Base-by-base conservation (phyloP, 1,284 basidiomycete species). In the Fomitopsis schrenkii region DNA sequence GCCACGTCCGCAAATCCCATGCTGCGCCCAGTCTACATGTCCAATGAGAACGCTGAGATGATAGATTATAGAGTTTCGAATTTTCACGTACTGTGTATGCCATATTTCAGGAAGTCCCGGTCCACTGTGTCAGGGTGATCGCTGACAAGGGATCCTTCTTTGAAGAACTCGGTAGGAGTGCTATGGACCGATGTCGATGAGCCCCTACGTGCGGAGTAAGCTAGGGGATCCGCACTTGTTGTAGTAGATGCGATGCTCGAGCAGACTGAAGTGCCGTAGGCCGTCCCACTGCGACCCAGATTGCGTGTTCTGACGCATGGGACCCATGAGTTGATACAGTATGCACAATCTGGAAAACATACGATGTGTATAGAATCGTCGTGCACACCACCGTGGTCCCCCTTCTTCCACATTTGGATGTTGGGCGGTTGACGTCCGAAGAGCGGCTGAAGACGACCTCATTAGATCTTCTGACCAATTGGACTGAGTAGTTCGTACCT, bases 281-380 rank as follows among this genome's bases (percentile, higher is more conserved):
- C 89, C 86, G 66, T 91, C 90, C 88, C 89, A 90, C 65, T 91
- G 90, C 3, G 87, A 82, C 28, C 89, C 87, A 0, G 86, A 87
- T 76, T 91, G 89, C 0, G 87, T 86, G 64, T 91, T 91, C 86
- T 90, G 64, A 38, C 5, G 17, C 4, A 33, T 5, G 30, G 30
- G 38, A 42, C 33, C 19, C 44, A 44, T 55, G 63, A 44, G 57
- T 40, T 38, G 35, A 38, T 22, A 38, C 5, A 28, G n/a, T 45
- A 55, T 40, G 2, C 8, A 10, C 36, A n/a, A 30, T 9, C 15
- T 17, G 19, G 12, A 15, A 2, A 40, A 73, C 82, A 40, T 66
- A 88, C 87, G 19, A 89, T 87, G 66, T 86, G 78, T 28, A 89
- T 81, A 59, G 81, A 79, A 66, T 90, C 87, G 66, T 90, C 87